phyloP scores from a whole-genome alignment of 2,329 filamentous ascomycete genomes.

The Gaeumannomyces sp. region DNA sequence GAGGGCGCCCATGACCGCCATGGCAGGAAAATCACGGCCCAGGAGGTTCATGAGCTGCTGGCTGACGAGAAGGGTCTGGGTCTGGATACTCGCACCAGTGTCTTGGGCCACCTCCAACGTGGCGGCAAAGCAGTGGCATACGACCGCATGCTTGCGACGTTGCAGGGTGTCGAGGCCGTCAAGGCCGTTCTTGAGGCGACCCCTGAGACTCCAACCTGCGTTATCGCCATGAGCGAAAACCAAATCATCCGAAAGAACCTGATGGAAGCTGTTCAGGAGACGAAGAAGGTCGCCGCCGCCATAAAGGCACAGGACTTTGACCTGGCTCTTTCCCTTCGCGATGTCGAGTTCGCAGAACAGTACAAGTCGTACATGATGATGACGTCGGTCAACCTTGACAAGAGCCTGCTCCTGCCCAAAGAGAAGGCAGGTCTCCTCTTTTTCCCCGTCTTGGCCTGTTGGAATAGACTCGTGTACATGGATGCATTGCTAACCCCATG shows the following conservation, averaged over 20 bases:
- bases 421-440: conserved; percentile 52
- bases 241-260: conserved; percentile 89
- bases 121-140: conserved; percentile 90
- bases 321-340: conserved; percentile 78
- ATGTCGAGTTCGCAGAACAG: conserved; percentile 91
- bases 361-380: conserved; percentile 88
- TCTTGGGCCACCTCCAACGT: conserved; percentile 93
- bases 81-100: conserved; percentile 90
- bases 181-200: conserved; percentile 85
- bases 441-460: not conserved
- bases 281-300: conserved; percentile 73
- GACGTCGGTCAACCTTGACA: conserved; percentile 70
- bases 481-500: not conserved
- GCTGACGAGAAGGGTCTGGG: conserved; percentile 65
- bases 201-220: conserved; percentile 82
- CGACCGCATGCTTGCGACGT: conserved; percentile 84
- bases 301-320: conserved; percentile 84
- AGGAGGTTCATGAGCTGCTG: conserved; percentile 82
- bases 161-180: conserved; percentile 92
- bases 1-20: conserved; percentile 86
- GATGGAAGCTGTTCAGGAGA: conserved; percentile 81
- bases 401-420: conserved; percentile 57
- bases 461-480: not conserved
- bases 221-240: conserved; percentile 96
- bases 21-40: conserved; percentile 75